Percentiles rank a stretch among this genome's conserved stretches.
Evolutionary conservation across 495 filamentous ascomycete genomes (phyloP).

Genomic region (Aspergillus bertholletiae): DNA sequence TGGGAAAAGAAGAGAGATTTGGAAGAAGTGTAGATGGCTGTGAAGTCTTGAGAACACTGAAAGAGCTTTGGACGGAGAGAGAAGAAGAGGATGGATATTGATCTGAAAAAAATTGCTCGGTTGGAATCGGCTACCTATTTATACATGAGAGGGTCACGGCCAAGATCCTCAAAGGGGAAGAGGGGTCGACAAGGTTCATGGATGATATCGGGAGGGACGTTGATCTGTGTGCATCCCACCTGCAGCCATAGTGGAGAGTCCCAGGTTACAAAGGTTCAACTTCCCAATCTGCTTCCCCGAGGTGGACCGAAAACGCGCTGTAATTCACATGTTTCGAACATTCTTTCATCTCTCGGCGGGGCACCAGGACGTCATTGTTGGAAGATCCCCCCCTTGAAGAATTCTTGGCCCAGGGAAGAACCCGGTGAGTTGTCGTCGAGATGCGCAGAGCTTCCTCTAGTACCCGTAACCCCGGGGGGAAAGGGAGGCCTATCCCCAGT

Average conservation of each 20-base stretch:
- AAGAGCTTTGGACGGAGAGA: slow-evolving; percentile 3
- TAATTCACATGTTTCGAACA: slow-evolving; percentile 22
- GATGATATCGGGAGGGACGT: slow-evolving; percentile 23
- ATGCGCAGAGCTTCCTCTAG: too few species aligned
- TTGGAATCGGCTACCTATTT: slow-evolving; percentile 30
- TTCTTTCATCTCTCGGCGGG: slow-evolving; percentile 10
- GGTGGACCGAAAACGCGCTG: slow-evolving; percentile 16
- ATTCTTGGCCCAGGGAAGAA: slow-evolving; percentile 20
- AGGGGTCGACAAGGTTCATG: slow-evolving; percentile 26
- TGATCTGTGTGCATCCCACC: slow-evolving; percentile 27
- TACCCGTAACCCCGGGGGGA: too few species aligned
- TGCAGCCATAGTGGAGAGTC: slow-evolving; percentile 12
- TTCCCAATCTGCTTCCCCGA: slow-evolving; percentile 21
- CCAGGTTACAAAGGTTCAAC: slow-evolving; percentile 22
- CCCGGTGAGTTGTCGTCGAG: slow-evolving; percentile 2
- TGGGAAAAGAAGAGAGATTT: slow-evolving; percentile 3
- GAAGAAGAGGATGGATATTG: slow-evolving; percentile 1
- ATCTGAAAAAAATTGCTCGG: slow-evolving; percentile 4
- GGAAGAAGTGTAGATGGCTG: slow-evolving; percentile 4
- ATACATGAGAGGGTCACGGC: slow-evolving; percentile 22
- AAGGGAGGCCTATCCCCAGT: neutral
- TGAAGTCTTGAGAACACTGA: neutral
- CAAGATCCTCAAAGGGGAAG: slow-evolving; percentile 20
- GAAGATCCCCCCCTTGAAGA: slow-evolving; percentile 11
- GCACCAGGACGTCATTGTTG: slow-evolving; percentile 18